Base-by-base conservation (phyloP, 805 yeast genomes). In the Clavispora fructus region DNA sequence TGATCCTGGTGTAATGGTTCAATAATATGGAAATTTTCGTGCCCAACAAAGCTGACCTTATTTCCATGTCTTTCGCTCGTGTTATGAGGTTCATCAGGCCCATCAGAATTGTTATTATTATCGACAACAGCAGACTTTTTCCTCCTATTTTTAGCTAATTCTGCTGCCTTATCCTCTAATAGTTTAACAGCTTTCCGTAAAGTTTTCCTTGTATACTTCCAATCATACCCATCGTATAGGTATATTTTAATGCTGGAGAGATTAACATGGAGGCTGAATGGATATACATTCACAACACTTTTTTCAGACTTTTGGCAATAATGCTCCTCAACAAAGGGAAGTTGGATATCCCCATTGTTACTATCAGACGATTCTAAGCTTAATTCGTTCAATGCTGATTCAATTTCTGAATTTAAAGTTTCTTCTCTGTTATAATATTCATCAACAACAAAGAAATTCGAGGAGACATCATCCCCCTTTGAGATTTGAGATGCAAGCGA, bases 141-240 rank as follows among this genome's bases (percentile, higher is more conserved):
- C 25, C 57, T 56, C 16, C 35, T 40, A 16, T 41, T 43, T 17
- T 43, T 33, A 16, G 17, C 10, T 29, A 40, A 11, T 38, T 54
- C 41, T 44, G 59, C 52, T 19, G 77, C 82, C 37, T 68, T 72
- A 7, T 63, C 68, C 53, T 84, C 89, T 7, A 88, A 77, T 10
- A 77, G 66, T 44, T 76, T 77, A 0, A 91, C 82, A 0, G 87
- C 85, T n/a, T 74, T 77, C 10, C 72, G 68, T 27, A 94, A 83
- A 0, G 82, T 72, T 23, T 71, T 72, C 47, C 95, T 74, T 0
- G 98, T 89, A 38, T 79, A 78, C 45, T 77, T 77, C 95, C 97
- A 90, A 56, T 94, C 98, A 59, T 83, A 94, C 0, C 99, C 99
- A 67, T 94, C 99, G 61, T 78, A 82, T 16, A 92, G 64, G 42